These are phyloP conservation scores for Calonectria pseudoturangicola DNA, from an alignment of 2,329 filamentous ascomycete species.

Conservation along the genomic window DNA sequence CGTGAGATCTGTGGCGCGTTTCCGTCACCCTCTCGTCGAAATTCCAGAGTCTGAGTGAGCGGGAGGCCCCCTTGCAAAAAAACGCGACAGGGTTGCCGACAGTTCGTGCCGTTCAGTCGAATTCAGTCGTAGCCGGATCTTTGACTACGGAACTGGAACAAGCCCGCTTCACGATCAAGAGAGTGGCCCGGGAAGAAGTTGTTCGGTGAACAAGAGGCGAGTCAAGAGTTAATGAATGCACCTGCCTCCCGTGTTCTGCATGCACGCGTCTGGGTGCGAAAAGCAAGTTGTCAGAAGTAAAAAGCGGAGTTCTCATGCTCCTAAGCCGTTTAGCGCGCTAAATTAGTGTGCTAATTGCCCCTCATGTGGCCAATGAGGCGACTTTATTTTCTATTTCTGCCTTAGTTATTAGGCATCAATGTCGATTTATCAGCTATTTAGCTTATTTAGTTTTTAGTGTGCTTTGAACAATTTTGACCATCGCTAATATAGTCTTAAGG, in stretches of 20 bases:
- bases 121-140: background rate
- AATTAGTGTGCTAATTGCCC: slow-evolving; percentile 11
- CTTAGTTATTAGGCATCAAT: background rate
- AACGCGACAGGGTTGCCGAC: background rate
- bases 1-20: background rate
- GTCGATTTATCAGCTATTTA: background rate
- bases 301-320: background rate
- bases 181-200: background rate
- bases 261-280: slow-evolving; percentile 10
- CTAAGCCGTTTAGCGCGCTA: slow-evolving; percentile 21
- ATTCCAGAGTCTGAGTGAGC: background rate
- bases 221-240: background rate
- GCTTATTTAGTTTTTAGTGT: slow-evolving; percentile 10
- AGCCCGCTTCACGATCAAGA: background rate
- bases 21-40: background rate
- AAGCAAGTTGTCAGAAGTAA: slow-evolving; percentile 6
- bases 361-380: background rate
- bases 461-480: background rate
- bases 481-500: slow-evolving; percentile 6
- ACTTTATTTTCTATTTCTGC: background rate
- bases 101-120: background rate
- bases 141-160: background rate
- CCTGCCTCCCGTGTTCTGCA: background rate
- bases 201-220: background rate
- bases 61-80: background rate